These are phyloP conservation scores for Astrothelium macrocarpum DNA, from an alignment of 495 filamentous ascomycete genomes.

Conservation along the genomic window DNA sequence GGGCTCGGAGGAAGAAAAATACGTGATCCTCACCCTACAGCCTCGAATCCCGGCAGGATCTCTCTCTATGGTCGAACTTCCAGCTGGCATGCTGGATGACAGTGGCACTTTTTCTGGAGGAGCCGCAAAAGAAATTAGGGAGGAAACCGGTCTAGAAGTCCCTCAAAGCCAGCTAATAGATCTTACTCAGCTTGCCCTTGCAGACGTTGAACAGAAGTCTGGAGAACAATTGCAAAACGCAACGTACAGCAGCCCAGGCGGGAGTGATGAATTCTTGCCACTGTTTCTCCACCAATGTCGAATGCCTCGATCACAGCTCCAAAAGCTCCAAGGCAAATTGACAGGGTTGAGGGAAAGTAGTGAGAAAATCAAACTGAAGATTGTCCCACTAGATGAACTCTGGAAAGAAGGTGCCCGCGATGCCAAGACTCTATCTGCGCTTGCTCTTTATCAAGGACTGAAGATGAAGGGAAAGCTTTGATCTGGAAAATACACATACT, in stretches of 20 bases:
- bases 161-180: slow-evolving; percentile 51
- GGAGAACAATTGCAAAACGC: slow-evolving; percentile 48
- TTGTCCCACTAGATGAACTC: slow-evolving; percentile 60
- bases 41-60: slow-evolving; percentile 72
- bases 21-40: slow-evolving; percentile 72
- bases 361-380: slow-evolving; percentile 73
- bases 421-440: slow-evolving; percentile 67
- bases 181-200: slow-evolving; percentile 52
- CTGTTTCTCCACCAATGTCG: slow-evolving; percentile 65
- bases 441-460: slow-evolving; percentile 67
- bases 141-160: slow-evolving; percentile 53
- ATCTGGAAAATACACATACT: slow-evolving; percentile 6
- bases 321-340: slow-evolving; percentile 62
- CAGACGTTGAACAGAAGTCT: slow-evolving; percentile 23
- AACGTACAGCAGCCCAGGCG: slow-evolving; percentile 70
- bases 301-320: slow-evolving; percentile 52
- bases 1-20: slow-evolving; percentile 45
- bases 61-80: slow-evolving; percentile 67
- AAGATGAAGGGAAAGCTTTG: slow-evolving; percentile 55
- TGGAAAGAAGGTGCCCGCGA: slow-evolving; percentile 71
- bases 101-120: slow-evolving; percentile 62
- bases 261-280: slow-evolving; percentile 75
- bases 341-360: slow-evolving; percentile 68
- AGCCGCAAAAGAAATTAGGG: slow-evolving; percentile 72
- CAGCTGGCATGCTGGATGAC: slow-evolving; percentile 85